Evolutionary conservation across 768 basidiomycete species (phyloP), one percentile per base, ranked within the genome.

Genomic region (Heimioporus sp.): DNA sequence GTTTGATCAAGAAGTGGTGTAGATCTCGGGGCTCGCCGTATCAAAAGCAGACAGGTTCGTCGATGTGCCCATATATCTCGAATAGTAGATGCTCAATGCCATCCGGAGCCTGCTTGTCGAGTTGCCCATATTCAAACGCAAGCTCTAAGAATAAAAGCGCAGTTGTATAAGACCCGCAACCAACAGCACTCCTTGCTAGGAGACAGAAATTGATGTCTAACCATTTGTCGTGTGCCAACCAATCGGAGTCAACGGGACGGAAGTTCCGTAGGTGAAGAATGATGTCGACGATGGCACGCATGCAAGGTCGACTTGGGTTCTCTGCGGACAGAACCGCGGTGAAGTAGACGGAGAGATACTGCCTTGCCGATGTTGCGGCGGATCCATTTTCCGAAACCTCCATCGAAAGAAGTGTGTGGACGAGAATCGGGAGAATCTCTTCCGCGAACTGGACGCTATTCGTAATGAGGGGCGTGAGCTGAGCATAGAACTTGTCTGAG

Each of bases 1-100:
- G 83, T 55, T 84, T 87, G 46, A 94, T 76, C 34, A 99, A 78
- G 50, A 94, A 89, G 40, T 81, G 78, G 21, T 83, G 80, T n/a
- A 90, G 79, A 63, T 98, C 84, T 31, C 77, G 70, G 8, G 87
- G 84, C 55, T 86, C 78, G 53, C 93, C 93, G 68, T 99, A n/a
- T n/a, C n/a, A 99, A 67, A 99, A 99, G 2, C 97, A 94, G 61
- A 99, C 97, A 0, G 95, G 95, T 66, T 99, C 97, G 62, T 97
- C 95, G 53, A 99, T 93, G 60, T 93, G 88, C 48, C 85, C 84
- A 63, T 98, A 99, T 45, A 98, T 92, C 45, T 88, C 87, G 72
- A 93, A 98, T 19, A 98, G 72, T 21, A 95, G 76, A 51, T 87
- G 74, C 57, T 92, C 90, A 1, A 77, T 72, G 15, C 70, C 67